Conservation (phyloP, 331 rosid genomes). For the Rosa hybrid region DNA sequence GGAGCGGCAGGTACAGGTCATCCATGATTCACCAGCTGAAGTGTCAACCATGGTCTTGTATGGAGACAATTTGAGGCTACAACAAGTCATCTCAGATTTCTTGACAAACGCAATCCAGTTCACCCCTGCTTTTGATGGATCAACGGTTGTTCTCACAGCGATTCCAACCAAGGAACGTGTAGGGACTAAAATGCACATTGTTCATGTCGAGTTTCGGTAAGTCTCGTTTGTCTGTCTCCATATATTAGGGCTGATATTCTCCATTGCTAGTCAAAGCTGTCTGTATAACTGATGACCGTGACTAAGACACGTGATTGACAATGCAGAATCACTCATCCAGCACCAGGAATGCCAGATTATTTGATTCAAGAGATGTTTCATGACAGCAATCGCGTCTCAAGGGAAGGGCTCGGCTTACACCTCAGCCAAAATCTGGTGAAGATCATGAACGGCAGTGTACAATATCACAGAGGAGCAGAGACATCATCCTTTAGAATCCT, state of each 20-base stretch:
- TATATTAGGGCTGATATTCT: neutral
- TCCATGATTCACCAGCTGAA: conserved; percentile 38
- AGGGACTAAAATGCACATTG: conserved; percentile 40
- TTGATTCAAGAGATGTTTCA: conserved; percentile 46
- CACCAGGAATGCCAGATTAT: conserved; percentile 39
- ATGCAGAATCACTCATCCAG: conserved; percentile 45
- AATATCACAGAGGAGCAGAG: conserved; percentile 39
- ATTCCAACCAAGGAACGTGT: conserved; percentile 36
- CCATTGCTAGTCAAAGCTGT: too few relatives aligned
- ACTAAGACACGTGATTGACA: neutral
- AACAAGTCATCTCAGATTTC: conserved; percentile 40
- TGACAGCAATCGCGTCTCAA: conserved; percentile 21
- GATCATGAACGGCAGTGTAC: conserved; percentile 51
- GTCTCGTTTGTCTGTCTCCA: neutral
- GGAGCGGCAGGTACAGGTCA: conserved; percentile 36
- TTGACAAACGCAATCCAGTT: conserved; percentile 34
- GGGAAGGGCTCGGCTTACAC: conserved; percentile 43
- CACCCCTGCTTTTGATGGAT: conserved; percentile 34
- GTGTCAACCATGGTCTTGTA: conserved; percentile 35
- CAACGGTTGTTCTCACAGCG: conserved; percentile 21
- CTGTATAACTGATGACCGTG: neutral
- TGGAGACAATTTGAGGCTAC: conserved; percentile 52
- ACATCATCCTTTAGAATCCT: conserved; percentile 38
- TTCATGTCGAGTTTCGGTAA: conserved; percentile 49
- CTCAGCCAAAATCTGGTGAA: conserved; percentile 44